Evolutionary conservation across 495 filamentous ascomycete species (phyloP).

Genomic region (Evansstolkia leycettana): DNA sequence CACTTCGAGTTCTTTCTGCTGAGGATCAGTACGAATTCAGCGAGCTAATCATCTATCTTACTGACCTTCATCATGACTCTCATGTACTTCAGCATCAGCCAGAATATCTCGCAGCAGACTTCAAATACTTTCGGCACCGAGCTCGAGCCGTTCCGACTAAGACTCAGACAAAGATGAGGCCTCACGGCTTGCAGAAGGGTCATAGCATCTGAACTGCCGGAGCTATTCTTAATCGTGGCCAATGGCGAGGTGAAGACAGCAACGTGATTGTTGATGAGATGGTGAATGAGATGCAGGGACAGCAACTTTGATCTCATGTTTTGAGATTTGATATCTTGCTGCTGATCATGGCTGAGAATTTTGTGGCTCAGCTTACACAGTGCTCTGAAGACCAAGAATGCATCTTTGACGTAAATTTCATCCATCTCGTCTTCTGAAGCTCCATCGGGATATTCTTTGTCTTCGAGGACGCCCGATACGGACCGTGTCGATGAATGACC

Average conservation of each 20-base stretch:
- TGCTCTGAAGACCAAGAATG: conserved; percentile 91
- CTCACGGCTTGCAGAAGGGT: conserved; percentile 91
- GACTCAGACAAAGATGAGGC: conserved; percentile 86
- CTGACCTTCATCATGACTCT: conserved; percentile 81
- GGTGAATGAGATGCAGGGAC: conserved; percentile 88
- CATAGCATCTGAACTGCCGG: conserved; percentile 70
- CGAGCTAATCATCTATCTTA: neutral
- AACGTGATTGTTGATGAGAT: conserved; percentile 83
- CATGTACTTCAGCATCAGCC: conserved; percentile 90
- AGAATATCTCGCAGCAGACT: conserved; percentile 94
- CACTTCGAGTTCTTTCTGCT: conserved; percentile 89
- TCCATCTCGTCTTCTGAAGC: conserved; percentile 81
- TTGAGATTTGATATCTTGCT: conserved; percentile 83
- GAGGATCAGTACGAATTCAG: conserved; percentile 4
- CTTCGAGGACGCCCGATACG: conserved; percentile 37
- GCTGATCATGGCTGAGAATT: conserved; percentile 71
- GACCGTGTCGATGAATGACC: conserved; percentile 37
- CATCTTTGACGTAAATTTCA: conserved; percentile 91
- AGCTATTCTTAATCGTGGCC: conserved; percentile 81
- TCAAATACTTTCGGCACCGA: conserved; percentile 86
- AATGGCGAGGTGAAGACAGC: conserved; percentile 76
- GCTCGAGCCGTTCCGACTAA: conserved; percentile 90
- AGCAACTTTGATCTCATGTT: conserved; percentile 96
- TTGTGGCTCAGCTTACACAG: conserved; percentile 98
- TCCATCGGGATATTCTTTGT: conserved; percentile 36